Percentiles rank a stretch among this genome's conserved stretches.
These are phyloP conservation scores for Yamadazyma mexicana DNA, from an alignment of 1,139 yeast genomes.

Conservation along the genomic window DNA sequence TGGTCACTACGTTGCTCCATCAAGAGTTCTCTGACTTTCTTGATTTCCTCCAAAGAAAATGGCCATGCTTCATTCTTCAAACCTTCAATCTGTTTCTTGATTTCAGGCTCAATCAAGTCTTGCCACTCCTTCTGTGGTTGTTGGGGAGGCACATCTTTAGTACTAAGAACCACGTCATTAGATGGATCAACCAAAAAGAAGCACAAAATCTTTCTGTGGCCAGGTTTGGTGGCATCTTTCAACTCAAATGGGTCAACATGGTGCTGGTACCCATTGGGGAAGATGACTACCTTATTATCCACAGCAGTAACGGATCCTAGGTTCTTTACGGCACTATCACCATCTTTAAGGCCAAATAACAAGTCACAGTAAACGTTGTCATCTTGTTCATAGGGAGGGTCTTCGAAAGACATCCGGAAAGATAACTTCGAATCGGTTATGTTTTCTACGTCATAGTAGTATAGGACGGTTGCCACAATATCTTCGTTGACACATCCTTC, in stretches of 20 bases:
- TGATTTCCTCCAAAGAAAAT: slow-evolving; percentile 25
- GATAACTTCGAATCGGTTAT: slow-evolving; percentile 35
- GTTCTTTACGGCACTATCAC: slow-evolving; percentile 19
- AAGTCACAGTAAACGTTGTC: slow-evolving; percentile 25
- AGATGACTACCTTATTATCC: slow-evolving; percentile 32
- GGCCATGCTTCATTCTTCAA: slow-evolving; percentile 16
- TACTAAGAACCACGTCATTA: slow-evolving; percentile 26
- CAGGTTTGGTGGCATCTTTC: slow-evolving; percentile 33
- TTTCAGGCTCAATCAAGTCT: slow-evolving; percentile 10
- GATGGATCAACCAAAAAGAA: slow-evolving; percentile 43
- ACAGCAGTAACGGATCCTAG: slow-evolving; percentile 28
- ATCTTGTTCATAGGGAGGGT: slow-evolving; percentile 38
- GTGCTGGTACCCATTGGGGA: slow-evolving; percentile 44
- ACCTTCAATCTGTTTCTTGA: slow-evolving; percentile 3
- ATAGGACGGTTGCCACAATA: slow-evolving; percentile 42
- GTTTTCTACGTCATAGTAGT: slow-evolving; percentile 44
- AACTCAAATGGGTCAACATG: slow-evolving; percentile 42
- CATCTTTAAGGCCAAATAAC: slow-evolving; percentile 35
- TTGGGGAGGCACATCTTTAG: slow-evolving; percentile 42
- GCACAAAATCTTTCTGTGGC: slow-evolving; percentile 43
- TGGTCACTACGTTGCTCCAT: slow-evolving; percentile 38
- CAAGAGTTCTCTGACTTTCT: slow-evolving; percentile 25
- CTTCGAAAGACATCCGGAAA: slow-evolving; percentile 32
- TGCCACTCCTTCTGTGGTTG: slow-evolving; percentile 37
- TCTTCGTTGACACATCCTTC: slow-evolving; percentile 46